These are phyloP conservation scores for Mortierella sp. DNA, from an alignment of 371 early-diverging fungal species.

Conservation along the genomic window DNA sequence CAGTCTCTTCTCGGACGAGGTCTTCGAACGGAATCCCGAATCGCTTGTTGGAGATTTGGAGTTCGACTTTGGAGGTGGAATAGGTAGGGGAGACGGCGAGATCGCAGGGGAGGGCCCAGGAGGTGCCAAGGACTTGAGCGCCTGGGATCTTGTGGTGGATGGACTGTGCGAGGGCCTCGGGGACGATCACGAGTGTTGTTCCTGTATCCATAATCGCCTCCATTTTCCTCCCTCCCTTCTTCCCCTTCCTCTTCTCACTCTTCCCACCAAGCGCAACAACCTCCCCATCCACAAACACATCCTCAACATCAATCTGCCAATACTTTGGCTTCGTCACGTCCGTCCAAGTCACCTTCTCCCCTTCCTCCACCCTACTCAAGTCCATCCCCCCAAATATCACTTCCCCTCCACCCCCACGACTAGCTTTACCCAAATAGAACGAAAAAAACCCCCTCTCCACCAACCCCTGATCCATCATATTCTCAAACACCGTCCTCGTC, in stretches of 20 bases:
- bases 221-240: background rate
- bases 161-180: constrained; percentile 56
- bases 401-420: constrained; percentile 40
- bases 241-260: background rate
- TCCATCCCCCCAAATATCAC: constrained; percentile 55
- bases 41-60: constrained; percentile 60
- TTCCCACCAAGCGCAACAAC: background rate
- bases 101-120: constrained; percentile 61
- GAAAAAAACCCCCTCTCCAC: constrained; percentile 62
- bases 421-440: constrained; percentile 57
- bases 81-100: background rate
- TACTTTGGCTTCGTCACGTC: constrained; percentile 60
- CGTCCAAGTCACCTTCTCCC: constrained; percentile 44
- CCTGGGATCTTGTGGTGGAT: constrained; percentile 61
- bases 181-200: constrained; percentile 71
- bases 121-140: constrained; percentile 45
- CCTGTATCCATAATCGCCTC: constrained; percentile 71
- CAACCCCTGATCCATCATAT: constrained; percentile 55
- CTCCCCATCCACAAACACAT: constrained; percentile 36
- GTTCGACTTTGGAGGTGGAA: constrained; percentile 47
- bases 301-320: constrained; percentile 64
- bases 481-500: constrained; percentile 47
- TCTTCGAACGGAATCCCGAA: constrained; percentile 62
- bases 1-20: constrained; percentile 57
- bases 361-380: constrained; percentile 24